Evolutionary conservation across 306 rosid genomes (phyloP).

Genomic region (Castanea sativa): DNA sequence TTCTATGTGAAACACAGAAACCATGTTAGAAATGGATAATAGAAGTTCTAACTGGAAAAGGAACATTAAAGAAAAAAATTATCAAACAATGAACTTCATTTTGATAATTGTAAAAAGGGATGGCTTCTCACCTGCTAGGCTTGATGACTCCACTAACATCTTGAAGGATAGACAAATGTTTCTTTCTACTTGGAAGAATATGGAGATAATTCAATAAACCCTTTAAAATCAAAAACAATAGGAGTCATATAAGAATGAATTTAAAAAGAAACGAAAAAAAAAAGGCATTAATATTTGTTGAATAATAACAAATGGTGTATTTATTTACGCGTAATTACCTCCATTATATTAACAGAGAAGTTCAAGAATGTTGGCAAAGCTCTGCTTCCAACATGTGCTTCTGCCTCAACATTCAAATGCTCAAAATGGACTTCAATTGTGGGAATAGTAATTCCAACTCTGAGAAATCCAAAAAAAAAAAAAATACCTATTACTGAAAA

Average conservation of each 20-base stretch:
- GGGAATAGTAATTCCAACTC: slow-evolving; percentile 67
- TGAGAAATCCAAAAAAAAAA: slow-evolving; percentile 1
- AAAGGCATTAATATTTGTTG: not conserved
- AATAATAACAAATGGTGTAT: not conserved
- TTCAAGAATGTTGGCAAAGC: slow-evolving; percentile 58
- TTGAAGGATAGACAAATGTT: slow-evolving; percentile 47
- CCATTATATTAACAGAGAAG: slow-evolving; percentile 30
- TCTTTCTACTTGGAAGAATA: slow-evolving; percentile 38
- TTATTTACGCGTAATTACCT: slow-evolving; percentile 24
- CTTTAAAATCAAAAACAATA: slow-evolving; percentile 12
- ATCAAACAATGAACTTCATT: not conserved
- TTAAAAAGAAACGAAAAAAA: not conserved
- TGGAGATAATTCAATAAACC: slow-evolving; percentile 33
- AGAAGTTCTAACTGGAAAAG: not conserved
- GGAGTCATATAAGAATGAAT: not conserved
- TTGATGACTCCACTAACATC: slow-evolving; percentile 69
- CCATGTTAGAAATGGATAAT: not conserved
- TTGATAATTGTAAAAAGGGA: not conserved
- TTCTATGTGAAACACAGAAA: slow-evolving; percentile 28
- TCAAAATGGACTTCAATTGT: slow-evolving; percentile 72
- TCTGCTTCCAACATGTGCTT: slow-evolving; percentile 63
- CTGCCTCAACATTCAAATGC: slow-evolving; percentile 59
- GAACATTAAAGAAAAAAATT: not conserved
- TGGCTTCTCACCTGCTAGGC: slow-evolving; percentile 49
- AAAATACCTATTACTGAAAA: not conserved